These are phyloP conservation scores for Plantago elongata DNA, from an alignment of 257 asterid species.

Conservation along the genomic window DNA sequence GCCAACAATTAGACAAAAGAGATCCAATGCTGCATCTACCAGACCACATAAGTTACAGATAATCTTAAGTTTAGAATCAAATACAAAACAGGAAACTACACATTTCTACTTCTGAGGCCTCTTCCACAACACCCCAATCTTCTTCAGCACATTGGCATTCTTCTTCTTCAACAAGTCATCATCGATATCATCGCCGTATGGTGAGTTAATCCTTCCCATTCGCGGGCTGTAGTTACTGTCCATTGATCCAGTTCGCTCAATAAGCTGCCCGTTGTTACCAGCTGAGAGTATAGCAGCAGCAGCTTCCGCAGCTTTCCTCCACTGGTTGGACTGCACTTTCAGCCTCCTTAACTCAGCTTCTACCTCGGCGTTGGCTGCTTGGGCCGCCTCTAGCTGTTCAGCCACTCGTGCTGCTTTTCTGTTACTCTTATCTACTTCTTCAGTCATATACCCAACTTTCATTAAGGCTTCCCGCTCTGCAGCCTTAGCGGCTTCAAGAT, in stretches of 20 bases:
- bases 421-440: slow-evolving; percentile 65
- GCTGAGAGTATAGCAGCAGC: slow-evolving; percentile 83
- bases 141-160: slow-evolving; percentile 68
- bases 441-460: slow-evolving; percentile 47
- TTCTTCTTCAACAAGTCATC: slow-evolving; percentile 75
- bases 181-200: slow-evolving; percentile 61
- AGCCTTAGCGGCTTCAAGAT: slow-evolving; percentile 41
- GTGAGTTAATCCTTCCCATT: slow-evolving; percentile 45
- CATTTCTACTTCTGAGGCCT: slow-evolving; percentile 51
- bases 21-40: too few relatives aligned
- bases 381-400: slow-evolving; percentile 71
- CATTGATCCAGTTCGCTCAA: slow-evolving; percentile 80
- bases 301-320: slow-evolving; percentile 98
- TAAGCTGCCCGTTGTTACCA: slow-evolving; percentile 58
- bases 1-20: too few relatives aligned
- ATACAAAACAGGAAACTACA: not conserved
- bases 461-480: slow-evolving; percentile 61
- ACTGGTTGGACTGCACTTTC: slow-evolving; percentile 88
- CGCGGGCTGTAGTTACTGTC: slow-evolving; percentile 59
- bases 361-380: slow-evolving; percentile 65
- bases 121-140: slow-evolving; percentile 82
- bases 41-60: too few relatives aligned
- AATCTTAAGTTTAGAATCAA: not conserved
- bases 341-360: slow-evolving; percentile 72
- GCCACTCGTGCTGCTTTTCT: slow-evolving; percentile 36